phyloP scores from a whole-genome alignment of 2,329 filamentous ascomycete genomes.

The Alternaria tenuissima region DNA sequence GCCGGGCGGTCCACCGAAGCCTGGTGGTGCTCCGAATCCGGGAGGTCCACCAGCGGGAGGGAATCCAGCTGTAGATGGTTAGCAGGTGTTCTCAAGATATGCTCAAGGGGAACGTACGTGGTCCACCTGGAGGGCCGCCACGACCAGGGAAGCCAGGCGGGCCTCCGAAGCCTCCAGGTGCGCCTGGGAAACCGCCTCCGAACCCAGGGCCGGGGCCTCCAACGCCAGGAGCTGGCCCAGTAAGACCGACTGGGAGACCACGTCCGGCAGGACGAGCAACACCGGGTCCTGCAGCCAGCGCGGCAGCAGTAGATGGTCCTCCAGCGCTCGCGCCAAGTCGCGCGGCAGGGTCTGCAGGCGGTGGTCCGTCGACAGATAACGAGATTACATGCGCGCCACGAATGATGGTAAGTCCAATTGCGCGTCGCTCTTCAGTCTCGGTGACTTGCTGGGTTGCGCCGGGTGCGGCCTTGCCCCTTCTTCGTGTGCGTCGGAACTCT shows the following conservation, averaged over 20 bases:
- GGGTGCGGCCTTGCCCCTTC: conserved; percentile 71
- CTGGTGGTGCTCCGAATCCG: conserved; percentile 43
- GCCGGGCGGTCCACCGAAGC: conserved; percentile 33
- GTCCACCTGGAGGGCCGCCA: conserved; percentile 52
- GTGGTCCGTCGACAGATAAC: conserved; percentile 92
- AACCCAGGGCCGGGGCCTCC: conserved; percentile 76
- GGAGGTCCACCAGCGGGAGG: conserved; percentile 63
- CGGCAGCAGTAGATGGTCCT: conserved; percentile 67
- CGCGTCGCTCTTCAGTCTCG: conserved; percentile 95
- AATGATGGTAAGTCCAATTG: conserved; percentile 92
- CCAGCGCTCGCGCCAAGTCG: conserved; percentile 80
- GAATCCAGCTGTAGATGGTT: conserved; percentile 43
- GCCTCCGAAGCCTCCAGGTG: conserved; percentile 48
- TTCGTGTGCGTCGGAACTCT: conserved; percentile 50
- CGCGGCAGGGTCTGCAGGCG: conserved; percentile 90
- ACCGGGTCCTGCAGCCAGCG: conserved; percentile 81
- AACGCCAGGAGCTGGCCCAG: conserved; percentile 88
- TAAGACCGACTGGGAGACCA: conserved; percentile 81
- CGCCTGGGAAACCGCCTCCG: conserved; percentile 55
- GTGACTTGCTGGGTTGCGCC: conserved; percentile 71
- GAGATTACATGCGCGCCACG: conserved; percentile 95
- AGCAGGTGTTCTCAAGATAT: conserved; percentile 18
- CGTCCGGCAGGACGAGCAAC: conserved; percentile 91
- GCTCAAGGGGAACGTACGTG: conserved; percentile 36
- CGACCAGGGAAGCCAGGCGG: conserved; percentile 42